Evolutionary conservation across 2,329 filamentous ascomycete species (phyloP), one percentile per base, ranked within the genome.

Genomic region (Fusarium graminum): DNA sequence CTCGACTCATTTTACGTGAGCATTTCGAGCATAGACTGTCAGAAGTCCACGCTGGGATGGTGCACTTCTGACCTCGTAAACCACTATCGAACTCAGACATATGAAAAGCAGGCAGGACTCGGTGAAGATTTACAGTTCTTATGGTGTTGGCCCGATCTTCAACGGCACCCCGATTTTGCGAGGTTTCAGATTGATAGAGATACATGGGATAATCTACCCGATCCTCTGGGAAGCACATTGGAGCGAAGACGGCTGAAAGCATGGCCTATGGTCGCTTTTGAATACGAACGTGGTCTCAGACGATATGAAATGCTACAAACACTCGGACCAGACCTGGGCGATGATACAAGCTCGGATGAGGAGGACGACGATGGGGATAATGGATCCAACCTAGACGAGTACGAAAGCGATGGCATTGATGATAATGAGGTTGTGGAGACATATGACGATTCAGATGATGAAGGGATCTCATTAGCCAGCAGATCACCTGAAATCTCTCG

Each of bases 321-420:
- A 7, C 46, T 52, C 7, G 54, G 58, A 8, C 29, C 46, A 6
- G 32, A 59, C 19, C 17, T 49, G 3, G 44, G 63, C 6, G 64
- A 67, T 17, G 63, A 66, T 6, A 53, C 59, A n/a, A 58, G 51
- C 6, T 65, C 69, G 1, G 61, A 69, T 0, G 56, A 59, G 0
- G 69, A 63, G 4, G 49, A 52, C 2, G 57, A 73, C 1, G 54
- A 53, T 2, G 66, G 29, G 0, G 30, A 53, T 3, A 30, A 74
- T 7, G 67, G 68, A 0, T 40, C 53, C 2, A 66, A 71, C 17
- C 43, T 65, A 4, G 68, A 78, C 29, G 72, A 76, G 42, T 80
- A 81, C 16, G 79, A 81, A 38, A 79, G 78, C 41, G 78, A 79
- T 0, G 77, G 77, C 0, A 80, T 81, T 8, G 78, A 80, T 36